Base-by-base conservation (phyloP, 1,284 basidiomycete species). In the Trichosporon faecale region DNA sequence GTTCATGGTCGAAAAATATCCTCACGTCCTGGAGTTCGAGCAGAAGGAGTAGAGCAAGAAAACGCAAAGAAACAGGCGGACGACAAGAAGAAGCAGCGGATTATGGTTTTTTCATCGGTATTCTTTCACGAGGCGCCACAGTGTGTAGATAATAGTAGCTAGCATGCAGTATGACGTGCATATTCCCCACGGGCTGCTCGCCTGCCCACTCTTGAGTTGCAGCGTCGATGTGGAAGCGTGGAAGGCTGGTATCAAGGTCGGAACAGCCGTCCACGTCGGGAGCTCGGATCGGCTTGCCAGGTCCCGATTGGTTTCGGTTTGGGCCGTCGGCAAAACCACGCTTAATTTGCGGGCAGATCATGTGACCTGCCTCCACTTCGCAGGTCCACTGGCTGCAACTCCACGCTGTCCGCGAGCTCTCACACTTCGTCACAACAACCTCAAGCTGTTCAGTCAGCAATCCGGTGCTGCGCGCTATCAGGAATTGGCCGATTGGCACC, bases 1-100 rank as follows among this genome's bases (percentile, higher is more conserved):
- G 21, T 69, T 66, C 64, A 67, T 73, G 11, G 57, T 66, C 18
- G 12, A 27, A 16, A 29, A 52, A 21, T 68, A 27, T 12, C 67
- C 68, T 21, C 29, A 69, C 23, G 52, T 66, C 6, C 65, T 66
- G 21, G 49, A 52, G 49, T 21, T 23, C 16, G 16, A 52, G 49
- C 16, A 21, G 21, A 6, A n/a, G 8, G 21, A 11, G 7, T 52
- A 18, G 21, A 23, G 49, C 49, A 3, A 52, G 49, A 44, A n/a
- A 44, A 44, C 16, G 49, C 49, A 52, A 3, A 23, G 49, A 5
- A 52, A 18, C 21, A 52, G 21, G 11, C 14, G 49, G 40, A 44
- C 40, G 40, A 44, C 40, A 44, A 18, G 40, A 44, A 44, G 40
- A 18, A n/a, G 18, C 33, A 44, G 40, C 40, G 18, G 40, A 44